phyloP scores from a whole-genome alignment of 1,284 basidiomycete species.

The Hemileia vastatrix region DNA sequence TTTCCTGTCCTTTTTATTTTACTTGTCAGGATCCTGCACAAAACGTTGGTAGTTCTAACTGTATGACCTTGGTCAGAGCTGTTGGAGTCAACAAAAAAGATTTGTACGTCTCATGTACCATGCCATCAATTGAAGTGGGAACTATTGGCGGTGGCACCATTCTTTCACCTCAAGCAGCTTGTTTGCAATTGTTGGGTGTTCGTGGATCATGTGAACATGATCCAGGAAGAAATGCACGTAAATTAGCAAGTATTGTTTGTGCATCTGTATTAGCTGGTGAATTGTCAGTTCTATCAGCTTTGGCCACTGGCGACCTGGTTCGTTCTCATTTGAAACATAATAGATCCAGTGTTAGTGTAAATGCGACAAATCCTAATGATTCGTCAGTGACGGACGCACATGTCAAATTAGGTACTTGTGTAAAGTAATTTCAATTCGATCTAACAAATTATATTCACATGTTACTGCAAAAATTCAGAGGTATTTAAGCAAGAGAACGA shows the following conservation, averaged over 20 bases:
- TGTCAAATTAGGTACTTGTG: too few species aligned
- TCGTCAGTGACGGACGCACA: too few species aligned
- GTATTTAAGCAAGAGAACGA: too few species aligned
- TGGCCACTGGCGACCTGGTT: too few species aligned
- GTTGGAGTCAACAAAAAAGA: slow-evolving; percentile 36
- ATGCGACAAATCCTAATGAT: too few species aligned
- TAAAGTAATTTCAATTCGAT: too few species aligned
- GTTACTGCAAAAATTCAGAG: too few species aligned
- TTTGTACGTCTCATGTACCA: slow-evolving; percentile 38
- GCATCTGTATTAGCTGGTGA: slow-evolving; percentile 44
- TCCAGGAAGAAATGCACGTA: slow-evolving; percentile 42
- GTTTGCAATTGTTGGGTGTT: slow-evolving; percentile 42
- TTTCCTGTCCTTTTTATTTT: too few species aligned
- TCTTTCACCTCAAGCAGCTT: slow-evolving; percentile 37
- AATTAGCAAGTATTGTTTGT: slow-evolving; percentile 41
- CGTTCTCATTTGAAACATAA: too few species aligned
- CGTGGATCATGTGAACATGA: slow-evolving; percentile 34
- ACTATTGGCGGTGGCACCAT: slow-evolving; percentile 42
- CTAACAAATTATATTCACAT: too few species aligned
- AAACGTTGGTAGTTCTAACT: slow-evolving; percentile 42
- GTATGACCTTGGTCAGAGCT: slow-evolving; percentile 43
- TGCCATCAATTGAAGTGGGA: slow-evolving; percentile 44
- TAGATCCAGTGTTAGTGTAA: too few species aligned
- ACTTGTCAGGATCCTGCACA: slow-evolving; percentile 44
- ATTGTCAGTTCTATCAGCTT: too few species aligned